Base-by-base conservation (phyloP, 208 protist species). In the Trypanosoma caninum region DNA sequence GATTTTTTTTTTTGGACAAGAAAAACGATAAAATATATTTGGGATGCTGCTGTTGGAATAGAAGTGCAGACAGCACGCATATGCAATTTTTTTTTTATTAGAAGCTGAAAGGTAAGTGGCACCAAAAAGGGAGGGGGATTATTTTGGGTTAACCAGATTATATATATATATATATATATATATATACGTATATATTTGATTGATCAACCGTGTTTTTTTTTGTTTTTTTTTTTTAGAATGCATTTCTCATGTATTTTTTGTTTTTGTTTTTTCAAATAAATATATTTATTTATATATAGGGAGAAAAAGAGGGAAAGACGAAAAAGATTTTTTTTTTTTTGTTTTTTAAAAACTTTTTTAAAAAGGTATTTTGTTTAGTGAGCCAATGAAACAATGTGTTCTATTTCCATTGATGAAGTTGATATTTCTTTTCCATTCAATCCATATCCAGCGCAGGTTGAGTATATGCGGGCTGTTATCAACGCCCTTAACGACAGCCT, bases 401-500 rank as follows among this genome's bases (percentile, higher is more conserved):
- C 46, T 13, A 46, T 94, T 22, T 35, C 73, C 13, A 77, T 94
- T 33, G 51, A 45, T 23, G 84, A 73, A 30, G 40, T 89, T 18
- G 55, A 74, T 30, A 68, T 95, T 7, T 69, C 75, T 7, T 95
- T 99, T 74, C 98, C 98, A 0, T 98, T 95, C 72, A 55, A 76
- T 23, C 86, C 97, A 22, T 99, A 99, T 73, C 64, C 73, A 6
- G 84, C 76, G 13, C 98, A 99, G 80, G 59, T 94, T 18, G 78
- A 87, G 52, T 98, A 98, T 76, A 99, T 99, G 97, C 76, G 76
- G 13, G 76, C 76, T 57, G 94, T 99, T 25, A 81, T 98, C 13
- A 59, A 82, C 13, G 82, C 91, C n/a, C 82, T 98, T 4, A 65
- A 93, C 16, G 38, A 47, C 30, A 72, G 88, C 13, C 27, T 55